These are phyloP conservation scores for Schizothecium vesticola DNA, from an alignment of 495 filamentous ascomycete species.

Conservation along the genomic window DNA sequence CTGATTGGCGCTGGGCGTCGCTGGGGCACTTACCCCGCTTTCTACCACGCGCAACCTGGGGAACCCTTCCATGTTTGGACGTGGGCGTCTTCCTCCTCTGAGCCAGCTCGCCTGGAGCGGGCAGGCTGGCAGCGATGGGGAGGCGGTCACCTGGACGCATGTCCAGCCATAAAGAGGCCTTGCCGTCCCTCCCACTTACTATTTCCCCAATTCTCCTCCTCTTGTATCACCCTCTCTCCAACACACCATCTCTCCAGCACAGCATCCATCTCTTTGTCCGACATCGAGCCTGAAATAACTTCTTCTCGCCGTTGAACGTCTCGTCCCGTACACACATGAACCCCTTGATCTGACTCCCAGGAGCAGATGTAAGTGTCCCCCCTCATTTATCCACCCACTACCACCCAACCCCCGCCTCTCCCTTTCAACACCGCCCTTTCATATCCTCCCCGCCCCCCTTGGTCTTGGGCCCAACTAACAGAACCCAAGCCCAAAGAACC, in stretches of 20 bases:
- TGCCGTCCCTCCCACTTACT: conserved; percentile 15
- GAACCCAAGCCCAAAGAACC: not conserved
- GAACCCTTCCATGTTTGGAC: not conserved
- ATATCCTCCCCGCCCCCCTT: not conserved
- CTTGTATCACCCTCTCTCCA: conserved; percentile 16
- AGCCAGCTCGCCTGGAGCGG: not conserved
- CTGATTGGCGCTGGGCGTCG: conserved; percentile 31
- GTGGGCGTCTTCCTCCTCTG: not conserved
- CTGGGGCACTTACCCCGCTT: conserved; percentile 32
- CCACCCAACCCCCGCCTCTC: not conserved
- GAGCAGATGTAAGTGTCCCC: not conserved
- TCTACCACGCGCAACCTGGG: conserved; percentile 15
- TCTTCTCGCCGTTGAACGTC: not conserved
- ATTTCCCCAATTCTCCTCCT: conserved; percentile 13
- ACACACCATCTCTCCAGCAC: not conserved
- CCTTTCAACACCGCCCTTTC: not conserved
- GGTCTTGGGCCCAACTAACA: not conserved
- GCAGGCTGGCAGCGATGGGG: not conserved
- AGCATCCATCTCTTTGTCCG: not conserved
- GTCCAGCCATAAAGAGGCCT: conserved; percentile 20
- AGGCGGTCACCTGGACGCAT: not conserved
- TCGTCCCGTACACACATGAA: not conserved
- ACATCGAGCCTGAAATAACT: not conserved
- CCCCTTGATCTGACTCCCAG: not conserved
- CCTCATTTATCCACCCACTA: not conserved